A percentile compares a stretch with the other conserved stretches of the same genome.
Evolutionary conservation across 1,284 basidiomycete species (phyloP).

Genomic region (Ceratobasidium sp.): DNA sequence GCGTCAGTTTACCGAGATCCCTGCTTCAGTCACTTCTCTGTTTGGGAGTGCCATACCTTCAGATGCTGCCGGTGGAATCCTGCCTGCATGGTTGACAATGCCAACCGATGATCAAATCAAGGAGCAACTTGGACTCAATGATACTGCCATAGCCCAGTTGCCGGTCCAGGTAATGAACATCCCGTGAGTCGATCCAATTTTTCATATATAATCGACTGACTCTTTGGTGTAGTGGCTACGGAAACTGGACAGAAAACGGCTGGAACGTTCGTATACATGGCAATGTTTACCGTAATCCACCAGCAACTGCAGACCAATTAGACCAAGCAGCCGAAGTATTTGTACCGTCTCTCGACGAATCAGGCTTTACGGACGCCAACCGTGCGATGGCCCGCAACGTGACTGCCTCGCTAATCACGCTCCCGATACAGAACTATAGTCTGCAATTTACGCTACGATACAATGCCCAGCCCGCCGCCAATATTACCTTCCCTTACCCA

Average conservation of each 20-base stretch:
- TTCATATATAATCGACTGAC: neutral
- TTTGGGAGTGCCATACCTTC: slow-evolving; percentile 30
- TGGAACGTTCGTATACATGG: slow-evolving; percentile 41
- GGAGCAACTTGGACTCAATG: slow-evolving; percentile 38
- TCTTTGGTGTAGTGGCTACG: slow-evolving; percentile 37
- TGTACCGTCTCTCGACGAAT: slow-evolving; percentile 38
- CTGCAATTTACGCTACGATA: slow-evolving; percentile 36
- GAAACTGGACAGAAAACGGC: slow-evolving; percentile 39
- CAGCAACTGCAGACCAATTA: slow-evolving; percentile 35
- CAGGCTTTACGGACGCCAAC: slow-evolving; percentile 34
- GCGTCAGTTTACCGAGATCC: neutral
- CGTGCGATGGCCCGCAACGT: slow-evolving; percentile 38
- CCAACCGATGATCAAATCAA: slow-evolving; percentile 38
- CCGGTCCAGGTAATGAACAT: slow-evolving; percentile 40
- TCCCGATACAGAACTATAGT: slow-evolving; percentile 31
- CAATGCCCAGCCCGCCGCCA: slow-evolving; percentile 7
- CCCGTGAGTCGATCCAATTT: slow-evolving; percentile 35
- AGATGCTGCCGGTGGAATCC: slow-evolving; percentile 37
- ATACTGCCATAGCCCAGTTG: slow-evolving; percentile 35
- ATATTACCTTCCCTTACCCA: slow-evolving; percentile 33
- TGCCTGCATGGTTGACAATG: slow-evolving; percentile 39
- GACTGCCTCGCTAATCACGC: slow-evolving; percentile 33
- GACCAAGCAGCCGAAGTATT: slow-evolving; percentile 39
- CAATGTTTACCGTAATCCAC: slow-evolving; percentile 38
- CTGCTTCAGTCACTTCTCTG: slow-evolving; percentile 7